Evolutionary conservation across 371 early-diverging fungal genomes (phyloP).

Genomic region (Mucor sp.): DNA sequence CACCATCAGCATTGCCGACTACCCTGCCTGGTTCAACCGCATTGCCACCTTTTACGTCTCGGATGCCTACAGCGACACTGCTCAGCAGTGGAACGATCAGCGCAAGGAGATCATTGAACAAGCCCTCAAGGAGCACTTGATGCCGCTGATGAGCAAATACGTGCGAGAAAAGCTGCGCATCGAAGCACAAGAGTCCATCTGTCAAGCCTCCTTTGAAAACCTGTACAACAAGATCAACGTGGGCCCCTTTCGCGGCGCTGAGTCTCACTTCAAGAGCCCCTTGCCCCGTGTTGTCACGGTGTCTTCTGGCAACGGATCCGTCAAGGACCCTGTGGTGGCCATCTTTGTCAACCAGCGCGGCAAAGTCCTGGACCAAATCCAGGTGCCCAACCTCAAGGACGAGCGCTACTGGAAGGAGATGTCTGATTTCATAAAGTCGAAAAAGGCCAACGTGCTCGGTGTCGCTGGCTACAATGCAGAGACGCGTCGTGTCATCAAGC

Average conservation of each 20-base stretch:
- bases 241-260: slow-evolving; percentile 64
- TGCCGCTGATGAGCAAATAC: slow-evolving; percentile 76
- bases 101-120: slow-evolving; percentile 67
- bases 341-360: slow-evolving; percentile 83
- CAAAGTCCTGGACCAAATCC: slow-evolving; percentile 63
- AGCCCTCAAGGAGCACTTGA: slow-evolving; percentile 67
- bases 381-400: slow-evolving; percentile 65
- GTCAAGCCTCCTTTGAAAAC: slow-evolving; percentile 59
- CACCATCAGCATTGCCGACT: slow-evolving; percentile 63
- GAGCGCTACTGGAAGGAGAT: slow-evolving; percentile 60
- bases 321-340: slow-evolving; percentile 69
- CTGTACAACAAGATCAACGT: slow-evolving; percentile 80
- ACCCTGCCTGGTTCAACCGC: slow-evolving; percentile 57
- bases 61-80: slow-evolving; percentile 59
- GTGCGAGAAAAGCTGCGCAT: slow-evolving; percentile 72
- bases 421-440: slow-evolving; percentile 59
- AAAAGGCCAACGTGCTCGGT: slow-evolving; percentile 79
- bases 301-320: slow-evolving; percentile 80
- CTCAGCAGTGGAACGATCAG: slow-evolving; percentile 80
- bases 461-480: slow-evolving; percentile 80
- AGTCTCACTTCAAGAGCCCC: slow-evolving; percentile 49
- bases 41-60: slow-evolving; percentile 68
- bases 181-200: slow-evolving; percentile 75
- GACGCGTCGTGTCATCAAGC: slow-evolving; percentile 73
- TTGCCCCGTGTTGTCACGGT: slow-evolving; percentile 83